Conservation (phyloP, 2,329 filamentous ascomycete genomes). For the Cercospora beticola region DNA sequence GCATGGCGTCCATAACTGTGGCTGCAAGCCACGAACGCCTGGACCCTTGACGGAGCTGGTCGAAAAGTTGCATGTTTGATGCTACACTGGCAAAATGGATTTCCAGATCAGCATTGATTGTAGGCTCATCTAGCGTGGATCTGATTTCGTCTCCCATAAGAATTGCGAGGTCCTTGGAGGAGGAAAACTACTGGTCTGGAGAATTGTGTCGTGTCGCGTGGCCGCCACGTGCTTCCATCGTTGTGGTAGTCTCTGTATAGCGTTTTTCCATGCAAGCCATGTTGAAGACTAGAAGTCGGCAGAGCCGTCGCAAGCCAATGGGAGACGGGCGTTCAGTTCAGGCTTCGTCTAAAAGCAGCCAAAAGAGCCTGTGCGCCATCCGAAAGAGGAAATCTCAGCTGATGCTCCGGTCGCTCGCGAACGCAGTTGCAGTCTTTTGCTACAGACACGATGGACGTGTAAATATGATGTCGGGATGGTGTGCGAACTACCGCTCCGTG, state of each 20-base stretch:
- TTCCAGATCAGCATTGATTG: neutral
- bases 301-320: neutral
- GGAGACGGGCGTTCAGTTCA: neutral
- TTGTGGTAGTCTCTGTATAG: neutral
- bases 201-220: neutral
- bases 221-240: neutral
- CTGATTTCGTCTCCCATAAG: neutral
- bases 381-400: neutral
- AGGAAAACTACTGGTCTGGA: neutral
- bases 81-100: neutral
- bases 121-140: neutral
- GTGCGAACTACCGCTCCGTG: neutral
- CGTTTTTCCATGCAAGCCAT: neutral
- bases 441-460: neutral
- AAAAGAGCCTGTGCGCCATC: neutral
- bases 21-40: conserved; percentile 1
- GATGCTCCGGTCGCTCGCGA: neutral
- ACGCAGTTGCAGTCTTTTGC: neutral
- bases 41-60: neutral
- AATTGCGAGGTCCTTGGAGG: neutral
- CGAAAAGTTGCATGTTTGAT: neutral
- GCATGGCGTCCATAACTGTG: neutral
- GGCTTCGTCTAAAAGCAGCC: neutral
- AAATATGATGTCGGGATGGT: neutral
- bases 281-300: neutral